These are phyloP conservation scores for Taphrina deformans DNA, from an alignment of 1,139 yeast genomes.

Conservation along the genomic window DNA sequence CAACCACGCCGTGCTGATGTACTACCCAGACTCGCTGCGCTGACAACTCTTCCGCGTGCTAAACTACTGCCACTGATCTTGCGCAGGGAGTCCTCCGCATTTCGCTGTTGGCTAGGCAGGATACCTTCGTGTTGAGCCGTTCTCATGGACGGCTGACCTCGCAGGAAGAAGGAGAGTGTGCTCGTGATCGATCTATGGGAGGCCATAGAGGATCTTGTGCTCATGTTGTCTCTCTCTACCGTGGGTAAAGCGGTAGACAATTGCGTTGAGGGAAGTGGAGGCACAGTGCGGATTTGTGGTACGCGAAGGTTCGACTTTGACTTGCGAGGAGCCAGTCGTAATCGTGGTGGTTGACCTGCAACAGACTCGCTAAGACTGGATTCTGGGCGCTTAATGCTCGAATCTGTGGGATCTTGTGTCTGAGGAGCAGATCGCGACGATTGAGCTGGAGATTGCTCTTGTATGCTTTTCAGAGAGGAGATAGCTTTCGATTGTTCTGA, in stretches of 20 bases:
- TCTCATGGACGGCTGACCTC: constrained; percentile 1
- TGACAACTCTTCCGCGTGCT: neutral
- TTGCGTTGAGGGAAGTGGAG: constrained; percentile 21
- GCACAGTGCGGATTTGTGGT: constrained; percentile 3
- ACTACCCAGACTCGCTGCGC: neutral
- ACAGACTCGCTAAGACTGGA: too few relatives aligned
- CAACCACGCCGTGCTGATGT: neutral
- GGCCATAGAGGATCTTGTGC: constrained; percentile 20
- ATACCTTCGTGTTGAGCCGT: neutral
- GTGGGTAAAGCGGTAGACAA: constrained; percentile 1
- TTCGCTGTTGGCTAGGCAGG: neutral
- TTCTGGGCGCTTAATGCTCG: too few relatives aligned
- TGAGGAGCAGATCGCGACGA: neutral
- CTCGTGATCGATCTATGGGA: constrained; percentile 14
- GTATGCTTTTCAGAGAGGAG: neutral
- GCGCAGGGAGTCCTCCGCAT: constrained; percentile 1
- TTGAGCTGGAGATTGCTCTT: constrained; percentile 2
- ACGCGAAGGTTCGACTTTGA: constrained; percentile 8
- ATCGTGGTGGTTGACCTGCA: neutral
- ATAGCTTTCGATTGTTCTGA: neutral
- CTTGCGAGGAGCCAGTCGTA: constrained; percentile 16
- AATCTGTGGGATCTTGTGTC: too few relatives aligned
- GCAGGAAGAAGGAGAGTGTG: constrained; percentile 1
- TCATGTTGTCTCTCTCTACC: constrained; percentile 14
- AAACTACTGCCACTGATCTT: constrained; percentile 15